A percentile compares a stretch with the other conserved stretches of the same genome.
These are phyloP conservation scores for Metschnikowia kunwiensis DNA, from an alignment of 805 yeast genomes.

Conservation along the genomic window DNA sequence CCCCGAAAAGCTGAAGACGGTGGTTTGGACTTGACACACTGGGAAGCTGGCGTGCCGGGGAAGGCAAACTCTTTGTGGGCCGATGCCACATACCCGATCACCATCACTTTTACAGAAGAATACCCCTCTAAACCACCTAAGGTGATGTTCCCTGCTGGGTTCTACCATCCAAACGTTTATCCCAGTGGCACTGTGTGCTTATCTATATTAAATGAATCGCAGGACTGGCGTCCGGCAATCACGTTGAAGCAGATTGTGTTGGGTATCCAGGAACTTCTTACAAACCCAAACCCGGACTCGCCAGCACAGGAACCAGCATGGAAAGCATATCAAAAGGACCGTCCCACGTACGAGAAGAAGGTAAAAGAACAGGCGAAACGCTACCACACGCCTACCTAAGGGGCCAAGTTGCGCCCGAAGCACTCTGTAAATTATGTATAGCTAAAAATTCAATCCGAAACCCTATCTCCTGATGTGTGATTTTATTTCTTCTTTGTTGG, in stretches of 20 bases:
- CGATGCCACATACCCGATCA: slow-evolving; percentile 83
- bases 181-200: slow-evolving; percentile 97
- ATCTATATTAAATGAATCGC: slow-evolving; percentile 87
- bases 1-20: slow-evolving; percentile 84
- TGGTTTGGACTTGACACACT: slow-evolving; percentile 72
- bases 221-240: slow-evolving; percentile 98
- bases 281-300: slow-evolving; percentile 88
- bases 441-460: slow-evolving; percentile 3
- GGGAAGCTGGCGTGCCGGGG: slow-evolving; percentile 98
- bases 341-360: slow-evolving; percentile 64
- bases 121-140: slow-evolving; percentile 97
- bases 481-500: too few species aligned
- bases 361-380: slow-evolving; percentile 73
- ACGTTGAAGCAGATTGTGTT: slow-evolving; percentile 83
- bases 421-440: slow-evolving; percentile 10
- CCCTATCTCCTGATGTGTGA: too few species aligned
- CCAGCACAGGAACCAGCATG: slow-evolving; percentile 99
- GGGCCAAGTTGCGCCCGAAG: background rate
- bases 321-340: slow-evolving; percentile 75
- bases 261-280: slow-evolving; percentile 89
- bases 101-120: slow-evolving; percentile 80
- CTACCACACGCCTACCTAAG: slow-evolving; percentile 31
- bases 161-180: slow-evolving; percentile 96
- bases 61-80: slow-evolving; percentile 84
- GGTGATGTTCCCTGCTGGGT: slow-evolving; percentile 81